Conservation (phyloP, 2,329 filamentous ascomycete genomes). For the Gaeumannomyces sp. region DNA sequence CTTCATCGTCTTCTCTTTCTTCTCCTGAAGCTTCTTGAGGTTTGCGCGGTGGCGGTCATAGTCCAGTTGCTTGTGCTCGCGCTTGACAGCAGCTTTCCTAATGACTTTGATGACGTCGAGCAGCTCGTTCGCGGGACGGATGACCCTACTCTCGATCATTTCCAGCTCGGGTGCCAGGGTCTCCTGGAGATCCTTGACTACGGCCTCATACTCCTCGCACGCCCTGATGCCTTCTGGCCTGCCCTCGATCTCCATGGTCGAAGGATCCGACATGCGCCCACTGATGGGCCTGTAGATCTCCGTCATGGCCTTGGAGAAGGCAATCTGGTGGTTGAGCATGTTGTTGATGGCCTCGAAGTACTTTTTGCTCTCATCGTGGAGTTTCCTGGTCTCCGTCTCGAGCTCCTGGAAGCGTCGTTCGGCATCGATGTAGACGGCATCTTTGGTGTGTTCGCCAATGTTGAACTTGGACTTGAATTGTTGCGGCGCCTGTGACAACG, state of each 20-base stretch:
- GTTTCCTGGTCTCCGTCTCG: conserved; percentile 90
- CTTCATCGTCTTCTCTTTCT: conserved; percentile 93
- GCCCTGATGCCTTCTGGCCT: conserved; percentile 90
- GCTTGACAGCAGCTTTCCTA: conserved; percentile 79
- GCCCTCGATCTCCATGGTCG: conserved; percentile 72
- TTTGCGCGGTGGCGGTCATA: conserved; percentile 80
- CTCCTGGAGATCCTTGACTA: conserved; percentile 84
- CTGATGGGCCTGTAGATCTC: conserved; percentile 99
- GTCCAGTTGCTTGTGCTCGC: conserved; percentile 95
- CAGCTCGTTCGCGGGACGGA: conserved; percentile 87
- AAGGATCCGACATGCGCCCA: conserved; percentile 87
- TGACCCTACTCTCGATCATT: conserved; percentile 91
- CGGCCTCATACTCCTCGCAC: conserved; percentile 91
- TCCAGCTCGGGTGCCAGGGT: conserved; percentile 88
- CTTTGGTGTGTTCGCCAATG: conserved; percentile 90
- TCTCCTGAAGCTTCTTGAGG: conserved; percentile 93
- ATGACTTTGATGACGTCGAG: conserved; percentile 94
- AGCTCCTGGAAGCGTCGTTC: conserved; percentile 91
- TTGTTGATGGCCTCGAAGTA: conserved; percentile 97
- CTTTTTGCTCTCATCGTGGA: conserved; percentile 94
- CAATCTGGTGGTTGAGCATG: conserved; percentile 96
- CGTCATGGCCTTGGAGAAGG: conserved; percentile 91
- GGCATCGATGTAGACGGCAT: conserved; percentile 89
- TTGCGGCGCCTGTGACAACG: conserved; percentile 66
- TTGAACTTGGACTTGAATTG: conserved; percentile 89